phyloP scores from a whole-genome alignment of 331 rosid genomes.

The Quercus tomentella region DNA sequence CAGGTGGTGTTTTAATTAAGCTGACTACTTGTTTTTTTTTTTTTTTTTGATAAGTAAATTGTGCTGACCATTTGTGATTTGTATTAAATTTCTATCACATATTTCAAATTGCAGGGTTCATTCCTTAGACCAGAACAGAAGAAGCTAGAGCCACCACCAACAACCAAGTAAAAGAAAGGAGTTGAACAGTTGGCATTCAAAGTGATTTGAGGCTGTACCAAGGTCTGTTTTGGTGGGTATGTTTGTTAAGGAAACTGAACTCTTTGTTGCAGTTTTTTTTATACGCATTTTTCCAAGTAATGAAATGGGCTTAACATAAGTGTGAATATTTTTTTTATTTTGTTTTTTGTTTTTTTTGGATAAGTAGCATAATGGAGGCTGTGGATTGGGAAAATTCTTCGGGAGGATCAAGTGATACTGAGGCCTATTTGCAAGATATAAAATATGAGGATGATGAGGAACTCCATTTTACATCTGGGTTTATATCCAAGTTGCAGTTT shows the following conservation, averaged over 20 bases:
- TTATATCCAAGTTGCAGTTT: constrained; percentile 48
- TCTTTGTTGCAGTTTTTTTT: background rate
- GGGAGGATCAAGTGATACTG: constrained; percentile 36
- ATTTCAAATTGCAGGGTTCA: constrained; percentile 51
- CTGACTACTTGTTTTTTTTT: too few species aligned
- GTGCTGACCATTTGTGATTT: background rate
- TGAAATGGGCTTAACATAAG: background rate
- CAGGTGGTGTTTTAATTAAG: background rate
- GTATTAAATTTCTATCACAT: background rate
- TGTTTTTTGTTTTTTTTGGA: too few species aligned
- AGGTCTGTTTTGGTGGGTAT: constrained; percentile 2
- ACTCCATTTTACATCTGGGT: constrained; percentile 28
- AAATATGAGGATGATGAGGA: constrained; percentile 42
- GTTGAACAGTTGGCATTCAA: constrained; percentile 17
- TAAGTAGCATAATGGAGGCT: constrained; percentile 24
- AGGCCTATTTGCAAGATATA: constrained; percentile 25
- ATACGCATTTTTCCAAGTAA: background rate
- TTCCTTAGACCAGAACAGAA: constrained; percentile 37
- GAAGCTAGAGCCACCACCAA: constrained; percentile 33
- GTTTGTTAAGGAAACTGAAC: constrained; percentile 14
- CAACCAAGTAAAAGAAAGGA: constrained; percentile 44
- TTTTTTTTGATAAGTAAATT: background rate
- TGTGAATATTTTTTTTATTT: too few species aligned
- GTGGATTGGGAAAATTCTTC: constrained; percentile 22
- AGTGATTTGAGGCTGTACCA: constrained; percentile 14